phyloP scores from a whole-genome alignment of 345 rosid genomes.

The Abelmoschus esculentus region DNA sequence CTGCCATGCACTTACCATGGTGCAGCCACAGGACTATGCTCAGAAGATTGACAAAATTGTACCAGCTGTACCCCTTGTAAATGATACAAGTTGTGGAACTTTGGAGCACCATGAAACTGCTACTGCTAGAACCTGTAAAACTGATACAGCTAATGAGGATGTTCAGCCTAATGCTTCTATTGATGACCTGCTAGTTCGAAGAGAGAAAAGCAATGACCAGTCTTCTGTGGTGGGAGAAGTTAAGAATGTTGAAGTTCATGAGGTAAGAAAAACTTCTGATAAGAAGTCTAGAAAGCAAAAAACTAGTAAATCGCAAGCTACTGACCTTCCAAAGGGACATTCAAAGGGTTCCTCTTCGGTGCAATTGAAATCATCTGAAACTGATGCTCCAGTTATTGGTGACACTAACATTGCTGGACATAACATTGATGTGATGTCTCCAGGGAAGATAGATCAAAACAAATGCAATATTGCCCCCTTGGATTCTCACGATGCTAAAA shows the following conservation, averaged over 20 bases:
- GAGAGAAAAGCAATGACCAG: constrained; percentile 28
- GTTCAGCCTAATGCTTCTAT: constrained; percentile 21
- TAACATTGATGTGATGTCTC: constrained; percentile 18
- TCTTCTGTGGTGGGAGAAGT: constrained; percentile 26
- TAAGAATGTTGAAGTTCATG: constrained; percentile 47
- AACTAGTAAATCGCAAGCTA: constrained; percentile 38
- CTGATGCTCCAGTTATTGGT: constrained; percentile 27
- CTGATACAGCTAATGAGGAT: constrained; percentile 21
- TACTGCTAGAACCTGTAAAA: constrained; percentile 25
- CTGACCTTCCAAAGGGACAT: constrained; percentile 49
- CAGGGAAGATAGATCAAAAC: constrained; percentile 19
- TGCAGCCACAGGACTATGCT: constrained; percentile 23
- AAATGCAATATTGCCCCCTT: constrained; percentile 23
- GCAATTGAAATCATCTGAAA: constrained; percentile 41
- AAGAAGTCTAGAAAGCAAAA: constrained; percentile 87
- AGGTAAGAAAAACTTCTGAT: constrained; percentile 55
- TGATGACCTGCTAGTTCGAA: constrained; percentile 27
- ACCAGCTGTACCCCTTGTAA: constrained; percentile 8
- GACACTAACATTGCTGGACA: constrained; percentile 23
- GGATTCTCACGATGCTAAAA: constrained; percentile 31
- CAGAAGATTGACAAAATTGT: constrained; percentile 25
- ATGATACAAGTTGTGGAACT: constrained; percentile 12
- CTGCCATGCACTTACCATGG: constrained; percentile 18
- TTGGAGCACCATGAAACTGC: constrained; percentile 16
- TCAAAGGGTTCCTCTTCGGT: constrained; percentile 30